Evolutionary conservation across 805 yeast species (phyloP), one percentile per base, ranked within the genome.

Genomic region (Ogataea philodendri): DNA sequence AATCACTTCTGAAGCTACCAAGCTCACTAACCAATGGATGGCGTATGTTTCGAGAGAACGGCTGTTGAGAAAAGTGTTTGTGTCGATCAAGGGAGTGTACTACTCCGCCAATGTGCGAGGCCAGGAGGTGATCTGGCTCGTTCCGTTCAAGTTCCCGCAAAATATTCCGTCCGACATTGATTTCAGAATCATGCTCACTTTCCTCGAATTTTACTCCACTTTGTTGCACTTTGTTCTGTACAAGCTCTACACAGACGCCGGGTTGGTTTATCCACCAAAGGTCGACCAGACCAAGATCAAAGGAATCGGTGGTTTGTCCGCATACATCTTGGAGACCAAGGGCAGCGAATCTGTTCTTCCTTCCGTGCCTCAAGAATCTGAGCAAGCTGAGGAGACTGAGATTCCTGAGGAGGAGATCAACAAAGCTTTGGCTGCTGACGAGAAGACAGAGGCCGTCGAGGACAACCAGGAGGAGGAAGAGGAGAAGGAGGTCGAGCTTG

Each of bases 81-180:
- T 93, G 23, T 84, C 95, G 31, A 90, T 93, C 57, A 93, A 93
- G 64, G 98, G 98, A 67, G 94, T 90, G 11, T 93, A 93, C 64
- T 93, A 90, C 59, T 87, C 88, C 60, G 97, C 96, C 21, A 75
- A 60, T 44, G 78, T 93, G 30, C 80, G 75, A 60, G 98, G 98
- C 48, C 96, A 88, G 62, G 95, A 86, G 48, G 73, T 93, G 29
- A 76, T 90, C 65, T 93, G 98, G 98, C 76, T 93, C 42, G 95
- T 87, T 30, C 98, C 98, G 15, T 93, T 82, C 74, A 93, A 88
- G 63, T 93, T 89, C 69, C 96, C 98, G 13, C 95, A 90, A 62
- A 84, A 84, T 62, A 83, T 93, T 49, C 97, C 98, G 30, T 65
- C 82, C 28, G 97, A 93, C 62, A 80, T 93, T 41, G 98, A 93